Percentiles rank a stretch among this genome's conserved stretches.
phyloP scores from a whole-genome alignment of 2,329 filamentous ascomycete species.

The Magnaporthiopsis poae region DNA sequence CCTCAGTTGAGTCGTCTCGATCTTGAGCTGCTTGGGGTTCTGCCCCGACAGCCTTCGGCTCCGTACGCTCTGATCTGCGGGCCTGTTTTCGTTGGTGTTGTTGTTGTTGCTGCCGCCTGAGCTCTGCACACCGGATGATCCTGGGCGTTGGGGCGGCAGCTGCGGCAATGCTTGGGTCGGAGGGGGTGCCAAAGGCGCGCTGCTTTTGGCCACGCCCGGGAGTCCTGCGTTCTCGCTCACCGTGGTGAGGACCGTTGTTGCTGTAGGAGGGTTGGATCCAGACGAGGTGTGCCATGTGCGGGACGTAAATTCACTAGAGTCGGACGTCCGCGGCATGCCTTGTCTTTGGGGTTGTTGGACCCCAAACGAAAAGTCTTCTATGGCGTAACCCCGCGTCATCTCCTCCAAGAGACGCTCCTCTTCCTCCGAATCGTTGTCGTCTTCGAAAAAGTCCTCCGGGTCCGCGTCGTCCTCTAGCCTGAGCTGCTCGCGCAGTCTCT shows the following conservation, averaged over 20 bases:
- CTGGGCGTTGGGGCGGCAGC: constrained; percentile 28
- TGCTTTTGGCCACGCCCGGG: constrained; percentile 20
- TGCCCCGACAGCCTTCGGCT: constrained; percentile 72
- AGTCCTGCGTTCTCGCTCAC: constrained; percentile 49
- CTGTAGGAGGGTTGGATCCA: constrained; percentile 60
- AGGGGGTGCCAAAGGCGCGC: constrained; percentile 32
- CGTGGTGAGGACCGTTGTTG: constrained; percentile 59
- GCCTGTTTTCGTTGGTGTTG: constrained; percentile 1
- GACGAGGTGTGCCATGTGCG: constrained; percentile 74
- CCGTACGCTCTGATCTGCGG: constrained; percentile 45
- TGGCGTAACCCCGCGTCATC: constrained; percentile 72
- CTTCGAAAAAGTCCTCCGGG: constrained; percentile 48
- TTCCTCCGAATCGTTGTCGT: constrained; percentile 56
- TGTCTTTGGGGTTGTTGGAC: constrained; percentile 55
- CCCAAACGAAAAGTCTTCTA: constrained; percentile 74
- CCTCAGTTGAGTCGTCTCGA: constrained; percentile 56
- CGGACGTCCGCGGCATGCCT: constrained; percentile 65
- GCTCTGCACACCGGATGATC: constrained; percentile 21
- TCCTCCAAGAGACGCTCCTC: constrained; percentile 76
- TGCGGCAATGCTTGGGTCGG: constrained; percentile 39
- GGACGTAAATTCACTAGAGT: constrained; percentile 69
- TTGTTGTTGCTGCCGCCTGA: constrained; percentile 11
- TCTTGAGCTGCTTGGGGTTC: constrained; percentile 74
- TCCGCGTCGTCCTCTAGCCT: constrained; percentile 39
- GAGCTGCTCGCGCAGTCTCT: constrained; percentile 32